Conservation (phyloP, 2,329 filamentous ascomycete genomes). For the Dothiorella sarmentorum region DNA sequence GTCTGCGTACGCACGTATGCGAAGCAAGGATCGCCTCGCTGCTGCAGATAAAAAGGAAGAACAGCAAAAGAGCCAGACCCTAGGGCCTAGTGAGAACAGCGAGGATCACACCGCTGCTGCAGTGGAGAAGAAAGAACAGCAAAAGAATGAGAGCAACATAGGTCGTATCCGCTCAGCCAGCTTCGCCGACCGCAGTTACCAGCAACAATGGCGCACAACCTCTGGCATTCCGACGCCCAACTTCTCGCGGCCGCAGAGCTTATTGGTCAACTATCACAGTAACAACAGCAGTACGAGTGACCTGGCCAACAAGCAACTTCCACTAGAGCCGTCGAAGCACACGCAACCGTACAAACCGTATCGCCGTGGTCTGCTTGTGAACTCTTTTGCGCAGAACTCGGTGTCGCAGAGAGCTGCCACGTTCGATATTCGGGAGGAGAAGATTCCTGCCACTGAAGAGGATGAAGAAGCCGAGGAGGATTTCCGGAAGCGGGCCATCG, state of each 20-base stretch:
- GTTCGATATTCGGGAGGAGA: slow-evolving; percentile 6
- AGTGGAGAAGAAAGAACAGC: neutral
- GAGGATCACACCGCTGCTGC: slow-evolving; percentile 28
- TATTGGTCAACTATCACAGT: neutral
- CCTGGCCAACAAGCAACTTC: neutral
- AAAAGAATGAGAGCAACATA: neutral
- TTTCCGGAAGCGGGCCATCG: neutral
- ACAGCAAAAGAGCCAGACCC: neutral
- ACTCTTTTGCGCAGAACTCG: neutral
- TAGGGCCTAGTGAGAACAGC: too few species aligned
- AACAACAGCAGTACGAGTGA: neutral
- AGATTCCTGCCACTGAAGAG: neutral
- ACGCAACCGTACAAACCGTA: neutral
- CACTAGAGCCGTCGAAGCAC: neutral
- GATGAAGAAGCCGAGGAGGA: neutral
- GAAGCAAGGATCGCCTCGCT: slow-evolving; percentile 32
- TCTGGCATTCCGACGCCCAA: neutral
- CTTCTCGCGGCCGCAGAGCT: slow-evolving; percentile 11
- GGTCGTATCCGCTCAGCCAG: neutral
- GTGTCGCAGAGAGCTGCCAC: neutral
- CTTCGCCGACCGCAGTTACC: neutral
- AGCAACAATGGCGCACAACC: neutral
- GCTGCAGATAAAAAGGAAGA: neutral
- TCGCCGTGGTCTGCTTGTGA: neutral
- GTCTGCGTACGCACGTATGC: slow-evolving; percentile 33